Evolutionary conservation across 2,329 filamentous ascomycete genomes (phyloP), one percentile per base, ranked within the genome.

Genomic region (Pleomassaria siparia): DNA sequence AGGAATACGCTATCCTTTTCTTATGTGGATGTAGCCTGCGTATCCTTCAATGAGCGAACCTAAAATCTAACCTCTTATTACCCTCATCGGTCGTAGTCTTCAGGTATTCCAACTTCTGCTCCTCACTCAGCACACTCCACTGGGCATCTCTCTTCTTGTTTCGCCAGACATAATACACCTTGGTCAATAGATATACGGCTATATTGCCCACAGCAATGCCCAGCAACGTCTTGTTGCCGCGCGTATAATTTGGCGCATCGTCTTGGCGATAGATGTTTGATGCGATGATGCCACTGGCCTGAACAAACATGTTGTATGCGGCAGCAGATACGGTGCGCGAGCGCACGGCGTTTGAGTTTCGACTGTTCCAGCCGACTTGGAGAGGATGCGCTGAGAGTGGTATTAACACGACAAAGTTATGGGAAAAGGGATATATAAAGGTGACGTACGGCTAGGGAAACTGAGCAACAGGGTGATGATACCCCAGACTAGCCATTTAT

Each of bases 281-380:
- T 1, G 56, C 33, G 26, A 64, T 57, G 24, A 65, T 61, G 4
- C 53, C 50, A 13, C 48, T 36, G 1, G 55, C 49, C 47, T 66
- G 62, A 1, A 66, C 63, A 40, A 53, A 55, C 62, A 66, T 65
- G 51, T 66, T 66, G 53, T 65, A 66, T 12, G 43, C 37, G 1
- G 63, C 63, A 1, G 62, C 56, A 21, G 80, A 79, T 0, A 87
- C 81, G 0, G 83, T 81, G 8, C 83, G 71, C 1, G 79, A 80
- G 4, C 83, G 73, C 4, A 87, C 81, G 0, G 77, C 75, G 49
- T 82, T 81, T 6, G 80, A 78, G 58, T 86, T 86, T 40, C 80
- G 74, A 7, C 78, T 81, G 1, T 76, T 81, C 62, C 81, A 78
- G 0, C 76, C 81, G 0, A 85, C 82, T 2, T 78, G 74, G 29